Evolutionary conservation across 2,329 filamentous ascomycete genomes (phyloP).

Genomic region (Stagonosporopsis tanaceti): DNA sequence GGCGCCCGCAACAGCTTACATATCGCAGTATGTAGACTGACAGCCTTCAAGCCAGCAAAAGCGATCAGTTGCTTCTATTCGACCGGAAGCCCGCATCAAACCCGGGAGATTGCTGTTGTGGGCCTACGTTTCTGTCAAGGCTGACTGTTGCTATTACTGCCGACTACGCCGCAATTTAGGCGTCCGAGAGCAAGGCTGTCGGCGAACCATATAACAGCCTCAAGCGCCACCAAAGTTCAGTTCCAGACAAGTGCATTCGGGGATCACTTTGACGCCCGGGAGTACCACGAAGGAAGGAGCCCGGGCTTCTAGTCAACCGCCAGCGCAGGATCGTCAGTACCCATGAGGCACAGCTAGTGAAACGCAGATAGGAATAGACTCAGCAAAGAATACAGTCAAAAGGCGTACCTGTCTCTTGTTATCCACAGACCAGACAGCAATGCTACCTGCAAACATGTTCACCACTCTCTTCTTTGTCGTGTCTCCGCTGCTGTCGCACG

Average conservation of each 20-base stretch:
- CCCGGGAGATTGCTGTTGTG: background rate
- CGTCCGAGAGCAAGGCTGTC: slow-evolving; percentile 6
- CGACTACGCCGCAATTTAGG: slow-evolving; percentile 16
- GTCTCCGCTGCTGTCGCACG: slow-evolving; percentile 2
- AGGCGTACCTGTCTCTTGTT: background rate
- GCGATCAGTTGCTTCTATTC: background rate
- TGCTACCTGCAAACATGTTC: slow-evolving; percentile 1
- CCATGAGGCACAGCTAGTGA: slow-evolving; percentile 19
- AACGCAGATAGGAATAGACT: slow-evolving; percentile 10
- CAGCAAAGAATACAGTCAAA: background rate
- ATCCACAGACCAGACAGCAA: background rate
- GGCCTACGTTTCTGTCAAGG: background rate
- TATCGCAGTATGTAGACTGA: background rate
- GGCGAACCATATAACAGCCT: slow-evolving; percentile 13
- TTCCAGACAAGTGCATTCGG: slow-evolving; percentile 7
- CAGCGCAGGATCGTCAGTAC: background rate
- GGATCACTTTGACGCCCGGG: slow-evolving; percentile 19
- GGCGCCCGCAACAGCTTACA: background rate
- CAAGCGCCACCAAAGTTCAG: slow-evolving; percentile 16
- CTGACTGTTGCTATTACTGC: slow-evolving; percentile 5
- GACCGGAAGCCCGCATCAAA: background rate
- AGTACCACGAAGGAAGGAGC: slow-evolving; percentile 1
- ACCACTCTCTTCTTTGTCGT: slow-evolving; percentile 1
- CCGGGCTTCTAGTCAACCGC: background rate
- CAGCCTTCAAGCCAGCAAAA: background rate